Base-by-base conservation (phyloP, 2,329 filamentous ascomycete species). In the Cercospora canescens region DNA sequence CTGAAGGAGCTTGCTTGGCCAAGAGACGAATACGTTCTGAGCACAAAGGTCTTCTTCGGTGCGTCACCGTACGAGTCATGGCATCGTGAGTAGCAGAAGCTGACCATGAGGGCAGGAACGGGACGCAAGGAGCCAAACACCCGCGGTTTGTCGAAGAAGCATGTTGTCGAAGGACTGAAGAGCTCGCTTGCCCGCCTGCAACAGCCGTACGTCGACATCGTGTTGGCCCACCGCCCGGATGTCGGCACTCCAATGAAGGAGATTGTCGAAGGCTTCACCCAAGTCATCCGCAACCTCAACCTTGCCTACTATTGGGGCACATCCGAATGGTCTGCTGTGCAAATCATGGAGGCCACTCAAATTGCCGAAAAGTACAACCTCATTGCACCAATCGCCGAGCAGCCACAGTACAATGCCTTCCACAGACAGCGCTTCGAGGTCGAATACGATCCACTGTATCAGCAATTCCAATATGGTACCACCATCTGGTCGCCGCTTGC, bases 271-370 rank as follows among this genome's bases (percentile, higher is more conserved):
- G 82, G 79, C 50, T 84, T 84, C 76, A 84, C 82, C 0, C 82
- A 84, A 69, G 76, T 77, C 50, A 84, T 84, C 64, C 76, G 82
- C 61, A 84, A 85, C 74, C 81, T 87, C 66, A 87, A 87, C 77
- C 75, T 87, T 39, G 86, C 86, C 24, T 87, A 88, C 78, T 88
- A 89, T 79, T 88, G 86, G 86, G 86, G 87, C 54, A 89, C 87
- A 0, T 85, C 82, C 0, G 86, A 89, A 75, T 89, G 87, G 87
- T 81, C 78, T 54, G 85, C 87, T 6, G 76, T 78, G 32, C 85
- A 89, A 78, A 88, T 89, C 75, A 82, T 81, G 67, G 85, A 88
- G 76, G 87, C 87, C 48, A 84, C 81, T 35, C 77, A 79, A 60
- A 81, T 87, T 48, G 84, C 84, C 16, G 82, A 85, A 72, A 81